Percentiles rank a stretch among this genome's conserved stretches.
phyloP scores from a whole-genome alignment of 331 rosid genomes.

The Cydonia oblonga region DNA sequence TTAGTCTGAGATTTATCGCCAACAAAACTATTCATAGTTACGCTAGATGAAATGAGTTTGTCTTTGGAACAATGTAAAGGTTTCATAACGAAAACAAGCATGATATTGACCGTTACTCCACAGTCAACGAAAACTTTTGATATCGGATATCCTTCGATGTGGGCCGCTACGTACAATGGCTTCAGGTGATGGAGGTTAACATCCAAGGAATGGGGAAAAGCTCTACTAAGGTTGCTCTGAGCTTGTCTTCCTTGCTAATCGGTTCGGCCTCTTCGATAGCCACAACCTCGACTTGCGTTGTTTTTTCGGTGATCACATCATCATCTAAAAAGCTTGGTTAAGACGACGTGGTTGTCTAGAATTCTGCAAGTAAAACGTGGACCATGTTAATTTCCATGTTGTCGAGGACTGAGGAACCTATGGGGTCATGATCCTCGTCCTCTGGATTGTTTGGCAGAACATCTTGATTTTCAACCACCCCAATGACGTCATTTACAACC shows the following conservation, averaged over 20 bases:
- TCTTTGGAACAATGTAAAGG: not conserved
- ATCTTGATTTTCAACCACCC: not conserved
- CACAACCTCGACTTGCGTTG: not conserved
- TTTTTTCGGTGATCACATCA: not conserved
- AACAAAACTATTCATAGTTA: too few species aligned
- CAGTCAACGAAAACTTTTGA: not conserved
- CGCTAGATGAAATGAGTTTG: not conserved
- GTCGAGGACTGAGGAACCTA: fast-evolving
- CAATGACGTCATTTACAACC: fast-evolving
- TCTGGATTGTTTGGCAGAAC: not conserved
- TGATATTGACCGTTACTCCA: too few species aligned
- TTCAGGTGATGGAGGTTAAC: too few species aligned
- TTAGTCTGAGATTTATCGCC: not conserved
- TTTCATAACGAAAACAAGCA: not conserved
- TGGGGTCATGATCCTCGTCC: fast-evolving
- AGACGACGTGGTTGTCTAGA: fast-evolving
- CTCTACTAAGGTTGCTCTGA: not conserved
- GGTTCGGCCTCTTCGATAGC: fast-evolving
- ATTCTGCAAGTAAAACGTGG: not conserved
- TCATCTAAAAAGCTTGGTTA: too few species aligned
- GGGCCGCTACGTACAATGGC: not conserved
- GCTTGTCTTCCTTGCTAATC: not conserved
- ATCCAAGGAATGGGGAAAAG: too few species aligned
- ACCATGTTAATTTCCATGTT: not conserved
- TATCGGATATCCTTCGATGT: not conserved